phyloP scores from a whole-genome alignment of 805 yeast genomes.

The Candida cerambycidarum region DNA sequence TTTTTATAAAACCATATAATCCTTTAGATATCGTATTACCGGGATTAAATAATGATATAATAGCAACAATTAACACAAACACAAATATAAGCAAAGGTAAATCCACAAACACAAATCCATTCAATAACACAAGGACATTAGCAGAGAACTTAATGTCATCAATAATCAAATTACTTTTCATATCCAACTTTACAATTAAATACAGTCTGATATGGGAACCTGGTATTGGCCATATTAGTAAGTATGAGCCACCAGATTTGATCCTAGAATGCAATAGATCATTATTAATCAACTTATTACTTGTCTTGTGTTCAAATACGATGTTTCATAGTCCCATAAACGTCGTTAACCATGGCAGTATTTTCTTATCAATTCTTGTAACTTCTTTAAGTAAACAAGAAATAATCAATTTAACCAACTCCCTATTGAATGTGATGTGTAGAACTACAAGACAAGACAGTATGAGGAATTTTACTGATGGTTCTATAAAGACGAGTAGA shows the following conservation, averaged over 20 bases:
- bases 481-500: slow-evolving; percentile 35
- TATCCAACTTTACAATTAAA: slow-evolving; percentile 50
- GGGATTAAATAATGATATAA: not conserved
- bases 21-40: not conserved
- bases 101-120: too few relatives aligned
- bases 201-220: slow-evolving; percentile 64
- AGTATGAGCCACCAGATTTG: slow-evolving; percentile 24
- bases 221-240: slow-evolving; percentile 60
- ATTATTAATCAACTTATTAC: slow-evolving; percentile 62
- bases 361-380: slow-evolving; percentile 57
- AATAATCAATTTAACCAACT: slow-evolving; percentile 56
- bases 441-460: slow-evolving; percentile 50
- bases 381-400: slow-evolving; percentile 49
- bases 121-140: not conserved
- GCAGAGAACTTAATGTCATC: slow-evolving; percentile 11
- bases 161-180: slow-evolving; percentile 51
- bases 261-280: slow-evolving; percentile 60
- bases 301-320: slow-evolving; percentile 60
- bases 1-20: not conserved
- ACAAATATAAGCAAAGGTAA: too few relatives aligned
- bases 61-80: not conserved
- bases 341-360: slow-evolving; percentile 54
- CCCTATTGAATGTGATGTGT: slow-evolving; percentile 64
- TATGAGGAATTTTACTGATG: slow-evolving; percentile 36
- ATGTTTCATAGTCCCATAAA: slow-evolving; percentile 49